Conservation (phyloP, 495 filamentous ascomycete genomes). For the Poronia punctata region DNA sequence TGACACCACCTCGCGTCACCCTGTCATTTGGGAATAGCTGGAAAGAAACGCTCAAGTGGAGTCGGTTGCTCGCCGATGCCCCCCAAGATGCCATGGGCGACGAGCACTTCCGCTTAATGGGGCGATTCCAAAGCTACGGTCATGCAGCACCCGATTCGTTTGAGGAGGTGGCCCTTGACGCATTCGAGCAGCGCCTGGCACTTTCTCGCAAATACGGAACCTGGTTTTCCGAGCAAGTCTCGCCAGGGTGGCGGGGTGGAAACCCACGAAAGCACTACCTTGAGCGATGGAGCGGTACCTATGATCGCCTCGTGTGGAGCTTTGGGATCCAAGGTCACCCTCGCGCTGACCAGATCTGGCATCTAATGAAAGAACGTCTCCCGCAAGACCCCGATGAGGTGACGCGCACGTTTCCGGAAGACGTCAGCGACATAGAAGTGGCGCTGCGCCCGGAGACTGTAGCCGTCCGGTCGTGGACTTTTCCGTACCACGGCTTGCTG, state of each 20-base stretch:
- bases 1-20: background rate
- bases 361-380: background rate
- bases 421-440: background rate
- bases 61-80: background rate
- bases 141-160: background rate
- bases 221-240: background rate
- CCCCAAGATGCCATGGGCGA: background rate
- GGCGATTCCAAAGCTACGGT: background rate
- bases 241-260: background rate
- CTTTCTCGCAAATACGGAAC: background rate
- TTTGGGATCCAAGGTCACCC: background rate
- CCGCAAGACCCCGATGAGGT: background rate
- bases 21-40: background rate
- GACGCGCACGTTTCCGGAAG: background rate
- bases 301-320: background rate
- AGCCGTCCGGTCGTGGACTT: background rate
- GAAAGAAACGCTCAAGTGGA: background rate
- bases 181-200: background rate
- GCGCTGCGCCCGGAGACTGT: background rate
- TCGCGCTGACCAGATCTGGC: background rate
- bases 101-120: background rate
- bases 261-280: background rate
- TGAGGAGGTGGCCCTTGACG: background rate
- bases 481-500: background rate
- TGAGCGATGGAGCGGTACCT: background rate